Evolutionary conservation across 306 rosid genomes (phyloP), one percentile per base, ranked within the genome.

Genomic region (Quercus berberidifolia): DNA sequence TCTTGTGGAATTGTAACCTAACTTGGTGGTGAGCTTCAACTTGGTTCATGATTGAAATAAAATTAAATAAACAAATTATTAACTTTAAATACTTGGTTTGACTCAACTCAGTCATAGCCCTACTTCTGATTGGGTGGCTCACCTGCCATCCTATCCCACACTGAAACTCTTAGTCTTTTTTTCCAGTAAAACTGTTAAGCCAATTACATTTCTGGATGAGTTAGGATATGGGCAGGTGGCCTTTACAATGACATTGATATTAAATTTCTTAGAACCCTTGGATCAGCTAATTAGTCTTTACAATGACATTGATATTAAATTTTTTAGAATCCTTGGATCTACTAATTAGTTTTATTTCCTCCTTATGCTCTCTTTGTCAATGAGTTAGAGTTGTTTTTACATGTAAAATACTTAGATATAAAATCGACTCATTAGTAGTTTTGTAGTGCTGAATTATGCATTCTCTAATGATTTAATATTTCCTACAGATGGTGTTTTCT

Each of bases 401-500:
- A 62, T 62, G 31, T 26, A 62, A 62, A 12, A 1, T 46, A 46
- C 52, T 10, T 46, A 46, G 52, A 46, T 8, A 46, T 2, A 46
- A 46, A 46, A 26, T 20, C 28, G 20, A 28, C 17, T 15, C 30
- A 38, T 28, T 63, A 5, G 6, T 63, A 63, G 38, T 28, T 31
- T 67, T 67, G 26, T 67, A 31, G 41, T 67, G 26, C 12, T 73
- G 57, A 25, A 23, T 71, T 70, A 64, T 51, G 69, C 55, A 79
- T 71, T 21, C 73, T 59, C 85, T 77, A 76, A 82, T 76, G 75
- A 78, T 77, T 64, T 79, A 41, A 76, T 83, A 74, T 68, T 74
- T 89, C 58, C 52, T 14, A 68, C 96, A 95, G 99, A 95, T 95
- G 99, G 97, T 95, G 83, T 92, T 92, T 87, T 92, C 99, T 79